Evolutionary conservation across 306 rosid species (phyloP).

Genomic region (Lathyrus sativus): DNA sequence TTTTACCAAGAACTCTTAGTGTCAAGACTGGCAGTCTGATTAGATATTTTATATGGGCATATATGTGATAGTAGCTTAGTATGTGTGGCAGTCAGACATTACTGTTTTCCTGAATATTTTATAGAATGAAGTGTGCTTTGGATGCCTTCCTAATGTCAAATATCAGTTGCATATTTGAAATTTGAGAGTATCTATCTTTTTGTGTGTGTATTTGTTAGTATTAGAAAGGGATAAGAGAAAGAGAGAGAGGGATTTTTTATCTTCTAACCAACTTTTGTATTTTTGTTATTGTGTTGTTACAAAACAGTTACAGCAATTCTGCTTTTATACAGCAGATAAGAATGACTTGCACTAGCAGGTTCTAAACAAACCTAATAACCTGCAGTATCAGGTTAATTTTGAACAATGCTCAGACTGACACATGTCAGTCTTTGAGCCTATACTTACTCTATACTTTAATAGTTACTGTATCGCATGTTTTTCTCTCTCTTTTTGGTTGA

Average conservation of each 20-base stretch:
- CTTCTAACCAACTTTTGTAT: too few species aligned
- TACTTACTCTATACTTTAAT: too few species aligned
- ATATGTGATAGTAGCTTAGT: slow-evolving; percentile 4
- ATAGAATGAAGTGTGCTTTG: slow-evolving; percentile 10
- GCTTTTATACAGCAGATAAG: too few species aligned
- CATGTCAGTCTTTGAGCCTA: too few species aligned
- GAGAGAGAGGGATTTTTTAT: too few species aligned
- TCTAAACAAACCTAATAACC: too few species aligned
- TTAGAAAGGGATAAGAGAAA: too few species aligned
- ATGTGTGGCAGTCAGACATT: background rate
- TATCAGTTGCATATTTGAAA: background rate
- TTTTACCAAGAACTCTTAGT: slow-evolving; percentile 6
- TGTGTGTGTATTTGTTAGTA: slow-evolving; percentile 3
- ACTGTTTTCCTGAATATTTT: slow-evolving; percentile 20
- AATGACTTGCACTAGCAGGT: too few species aligned
- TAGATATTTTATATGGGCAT: slow-evolving; percentile 12
- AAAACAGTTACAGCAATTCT: too few species aligned
- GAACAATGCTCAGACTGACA: too few species aligned
- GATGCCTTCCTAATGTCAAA: background rate
- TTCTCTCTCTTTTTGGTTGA: background rate
- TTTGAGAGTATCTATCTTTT: slow-evolving; percentile 25
- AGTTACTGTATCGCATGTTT: background rate
- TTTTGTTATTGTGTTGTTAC: too few species aligned
- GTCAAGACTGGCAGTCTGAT: background rate
- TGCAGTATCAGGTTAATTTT: too few species aligned